Percentiles rank a stretch among this genome's conserved stretches.
These are phyloP conservation scores for Hippophae gyantsensis DNA, from an alignment of 306 rosid species.

Conservation along the genomic window DNA sequence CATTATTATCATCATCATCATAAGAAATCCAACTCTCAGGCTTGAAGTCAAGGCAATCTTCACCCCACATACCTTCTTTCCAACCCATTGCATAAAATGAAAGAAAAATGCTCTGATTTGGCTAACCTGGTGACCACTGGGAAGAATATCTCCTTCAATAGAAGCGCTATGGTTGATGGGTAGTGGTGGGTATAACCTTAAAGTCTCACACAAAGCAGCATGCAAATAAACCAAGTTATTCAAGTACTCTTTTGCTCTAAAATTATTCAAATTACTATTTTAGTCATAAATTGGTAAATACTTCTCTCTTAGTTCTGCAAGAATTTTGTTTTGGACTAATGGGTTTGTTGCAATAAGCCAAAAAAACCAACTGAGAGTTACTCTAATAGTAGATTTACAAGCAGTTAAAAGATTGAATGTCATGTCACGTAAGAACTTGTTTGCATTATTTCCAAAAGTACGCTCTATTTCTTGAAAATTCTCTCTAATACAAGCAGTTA, in stretches of 20 bases:
- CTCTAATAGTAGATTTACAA: constrained; percentile 32
- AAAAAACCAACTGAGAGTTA: constrained; percentile 42
- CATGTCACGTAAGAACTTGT: constrained; percentile 37
- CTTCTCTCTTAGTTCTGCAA: constrained; percentile 25
- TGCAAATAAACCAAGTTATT: constrained; percentile 38
- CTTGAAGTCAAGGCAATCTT: constrained; percentile 45
- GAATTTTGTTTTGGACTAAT: constrained; percentile 27
- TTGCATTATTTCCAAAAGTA: background rate
- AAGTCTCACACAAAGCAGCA: constrained; percentile 40
- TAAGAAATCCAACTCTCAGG: constrained; percentile 58
- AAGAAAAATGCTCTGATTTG: constrained; percentile 11
- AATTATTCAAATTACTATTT: background rate
- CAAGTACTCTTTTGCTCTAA: constrained; percentile 15
- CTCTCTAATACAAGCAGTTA: constrained; percentile 19
- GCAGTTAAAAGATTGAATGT: constrained; percentile 32
- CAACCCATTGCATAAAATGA: constrained; percentile 42
- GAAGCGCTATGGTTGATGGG: constrained; percentile 30
- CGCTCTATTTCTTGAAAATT: background rate
- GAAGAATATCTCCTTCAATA: constrained; percentile 25
- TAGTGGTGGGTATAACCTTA: constrained; percentile 42
- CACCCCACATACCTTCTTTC: constrained; percentile 42
- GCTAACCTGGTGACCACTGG: constrained; percentile 34
- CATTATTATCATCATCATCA: constrained; percentile 1
- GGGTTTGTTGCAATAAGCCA: constrained; percentile 40
- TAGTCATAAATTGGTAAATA: background rate